A percentile compares a stretch with the other conserved stretches of the same genome.
Evolutionary conservation across 2,329 filamentous ascomycete species (phyloP).

Genomic region (Cladosporium oxysporum): DNA sequence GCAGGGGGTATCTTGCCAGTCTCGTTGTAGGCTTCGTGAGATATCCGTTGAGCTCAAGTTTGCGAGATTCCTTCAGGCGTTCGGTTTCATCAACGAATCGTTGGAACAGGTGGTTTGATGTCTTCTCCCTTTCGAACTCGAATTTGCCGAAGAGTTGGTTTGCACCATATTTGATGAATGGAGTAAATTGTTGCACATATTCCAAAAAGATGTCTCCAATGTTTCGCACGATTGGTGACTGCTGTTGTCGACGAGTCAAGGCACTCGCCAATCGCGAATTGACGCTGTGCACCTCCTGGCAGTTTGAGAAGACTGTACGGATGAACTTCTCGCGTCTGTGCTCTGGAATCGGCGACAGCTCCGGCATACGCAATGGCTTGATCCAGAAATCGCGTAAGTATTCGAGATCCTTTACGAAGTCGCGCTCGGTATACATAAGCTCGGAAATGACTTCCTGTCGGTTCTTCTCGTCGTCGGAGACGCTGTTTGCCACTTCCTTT

Average conservation of each 20-base stretch:
- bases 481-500: conserved; percentile 87
- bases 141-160: conserved; percentile 97
- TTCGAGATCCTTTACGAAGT: conserved; percentile 98
- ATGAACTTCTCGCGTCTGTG: conserved; percentile 87
- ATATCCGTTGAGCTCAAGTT: conserved; percentile 95
- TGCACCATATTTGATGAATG: conserved; percentile 94
- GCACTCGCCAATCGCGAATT: conserved; percentile 85
- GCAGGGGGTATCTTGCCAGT: conserved; percentile 86
- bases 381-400: conserved; percentile 99
- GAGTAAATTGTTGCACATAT: conserved; percentile 87
- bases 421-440: conserved; percentile 96
- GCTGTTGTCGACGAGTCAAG: conserved; percentile 88
- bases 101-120: conserved; percentile 78
- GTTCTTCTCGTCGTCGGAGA: conserved; percentile 92
- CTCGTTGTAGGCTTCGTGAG: conserved; percentile 96
- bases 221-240: conserved; percentile 82
- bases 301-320: conserved; percentile 92
- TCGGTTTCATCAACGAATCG: conserved; percentile 97
- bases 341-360: conserved; percentile 82
- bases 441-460: conserved; percentile 97
- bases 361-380: conserved; percentile 77
- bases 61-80: conserved; percentile 90
- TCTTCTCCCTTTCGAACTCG: conserved; percentile 95
- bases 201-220: conserved; percentile 94
- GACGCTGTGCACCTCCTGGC: conserved; percentile 89